Evolutionary conservation across 495 filamentous ascomycete genomes (phyloP), one percentile per base, ranked within the genome.

Genomic region (Lophiostoma macrostomum): DNA sequence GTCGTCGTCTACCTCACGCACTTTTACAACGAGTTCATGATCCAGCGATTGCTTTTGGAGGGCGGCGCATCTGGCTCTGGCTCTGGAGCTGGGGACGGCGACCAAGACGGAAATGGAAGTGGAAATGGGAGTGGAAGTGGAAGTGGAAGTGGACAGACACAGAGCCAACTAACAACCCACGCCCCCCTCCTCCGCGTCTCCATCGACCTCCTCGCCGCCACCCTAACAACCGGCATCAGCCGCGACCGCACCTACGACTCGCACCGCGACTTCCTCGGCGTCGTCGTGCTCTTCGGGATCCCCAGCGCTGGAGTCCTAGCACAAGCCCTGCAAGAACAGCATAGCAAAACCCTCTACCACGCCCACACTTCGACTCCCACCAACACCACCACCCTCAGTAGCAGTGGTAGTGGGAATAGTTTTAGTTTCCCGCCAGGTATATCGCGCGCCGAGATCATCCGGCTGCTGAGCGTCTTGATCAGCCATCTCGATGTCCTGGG

Each of bases 11-110:
- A 58, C 49, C 32, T 58, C 28, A 32, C 34, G 19, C 28, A 52
- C 24, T 31, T 46, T 5, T 53, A 39, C 39, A 58, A 58, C 25
- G 55, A 58, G n/a, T 58, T 52, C 31, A 31, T 58, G 25, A 40
- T 60, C 35, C 43, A 54, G 13, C 47, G 43, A 28, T 42, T 50
- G 0, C 51, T 61, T 7, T n/a, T n/a, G 11, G 24, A 2, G 31
- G 24, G 23, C n/a, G 20, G 20, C 16, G 12, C 8, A n/a, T 25
- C 37, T 18, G 29, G 23, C 7, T 7, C 14, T 18, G 5, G 14
- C 35, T 5, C 19, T 5, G 19, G 13, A 18, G 5, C 5, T 5
- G 14, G 6, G 12, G 6, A 7, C 6, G 35, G 13, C 6, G 12
- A 38, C 35, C 35, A 38, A n/a, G n/a, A n/a, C n/a, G n/a, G n/a